These are phyloP conservation scores for Psilocybe cubensis DNA, from an alignment of 768 basidiomycete genomes.

Conservation along the genomic window DNA sequence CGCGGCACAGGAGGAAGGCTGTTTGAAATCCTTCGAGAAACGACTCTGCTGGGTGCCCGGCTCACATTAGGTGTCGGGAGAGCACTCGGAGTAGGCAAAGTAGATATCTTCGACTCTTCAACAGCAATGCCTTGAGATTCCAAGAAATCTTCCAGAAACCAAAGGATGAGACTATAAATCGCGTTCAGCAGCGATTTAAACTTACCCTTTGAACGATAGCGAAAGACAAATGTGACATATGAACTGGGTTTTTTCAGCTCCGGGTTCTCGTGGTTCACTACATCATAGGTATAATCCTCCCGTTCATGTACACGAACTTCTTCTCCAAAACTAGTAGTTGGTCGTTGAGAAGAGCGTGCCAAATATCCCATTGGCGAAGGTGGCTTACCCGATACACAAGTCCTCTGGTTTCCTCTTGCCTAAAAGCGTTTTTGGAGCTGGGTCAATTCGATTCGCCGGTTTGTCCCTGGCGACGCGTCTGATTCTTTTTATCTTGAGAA, in stretches of 20 bases:
- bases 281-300: conserved; percentile 54
- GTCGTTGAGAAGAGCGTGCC: neutral
- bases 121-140: conserved; percentile 54
- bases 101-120: conserved; percentile 24
- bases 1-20: neutral
- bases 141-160: conserved; percentile 46
- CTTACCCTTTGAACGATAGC: conserved; percentile 61
- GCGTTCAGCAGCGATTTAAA: neutral
- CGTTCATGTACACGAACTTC: conserved; percentile 43
- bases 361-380: conserved; percentile 5
- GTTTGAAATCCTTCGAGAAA: conserved; percentile 43
- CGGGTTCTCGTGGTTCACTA: conserved; percentile 48
- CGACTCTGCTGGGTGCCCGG: neutral
- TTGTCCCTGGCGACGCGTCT: conserved; percentile 34
- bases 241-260: conserved; percentile 41
- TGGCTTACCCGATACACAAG: conserved; percentile 49
- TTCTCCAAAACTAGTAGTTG: conserved; percentile 48
- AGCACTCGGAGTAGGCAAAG: conserved; percentile 17
- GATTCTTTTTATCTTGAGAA: conserved; percentile 52
- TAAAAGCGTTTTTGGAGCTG: conserved; percentile 32
- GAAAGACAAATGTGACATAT: conserved; percentile 70
- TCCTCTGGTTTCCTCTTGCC: conserved; percentile 46
- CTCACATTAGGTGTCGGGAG: conserved; percentile 11
- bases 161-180: neutral
- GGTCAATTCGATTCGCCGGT: conserved; percentile 46